phyloP scores from a whole-genome alignment of 495 filamentous ascomycete species.

The Astrothelium subdiscretum region DNA sequence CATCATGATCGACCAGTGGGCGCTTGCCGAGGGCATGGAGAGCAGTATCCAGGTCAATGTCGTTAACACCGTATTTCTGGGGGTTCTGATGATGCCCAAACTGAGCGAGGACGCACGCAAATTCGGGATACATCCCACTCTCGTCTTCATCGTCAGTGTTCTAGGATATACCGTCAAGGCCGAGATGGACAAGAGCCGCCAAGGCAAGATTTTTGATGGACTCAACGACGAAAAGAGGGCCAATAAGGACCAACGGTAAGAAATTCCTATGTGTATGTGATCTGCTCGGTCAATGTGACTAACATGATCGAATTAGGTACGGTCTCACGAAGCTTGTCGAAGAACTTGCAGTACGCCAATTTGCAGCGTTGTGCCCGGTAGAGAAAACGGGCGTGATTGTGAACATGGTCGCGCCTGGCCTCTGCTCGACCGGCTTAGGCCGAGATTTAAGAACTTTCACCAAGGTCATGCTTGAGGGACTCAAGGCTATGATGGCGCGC shows the following conservation, averaged over 20 bases:
- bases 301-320: background rate
- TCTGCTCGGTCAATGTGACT: background rate
- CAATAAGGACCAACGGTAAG: constrained; percentile 4
- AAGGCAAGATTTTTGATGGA: background rate
- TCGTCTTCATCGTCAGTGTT: constrained; percentile 8
- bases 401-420: background rate
- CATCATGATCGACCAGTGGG: constrained; percentile 24
- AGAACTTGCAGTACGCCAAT: background rate
- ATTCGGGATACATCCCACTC: constrained; percentile 19
- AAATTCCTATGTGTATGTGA: constrained; percentile 3
- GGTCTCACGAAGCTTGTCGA: background rate
- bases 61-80: constrained; percentile 37
- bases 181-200: background rate
- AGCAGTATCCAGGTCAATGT: constrained; percentile 37
- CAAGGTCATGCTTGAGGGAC: constrained; percentile 1
- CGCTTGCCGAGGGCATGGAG: constrained; percentile 33
- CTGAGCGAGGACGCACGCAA: constrained; percentile 19
- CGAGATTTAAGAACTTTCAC: constrained; percentile 4
- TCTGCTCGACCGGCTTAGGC: background rate
- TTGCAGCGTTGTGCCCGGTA: constrained; percentile 11
- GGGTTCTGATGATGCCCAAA: constrained; percentile 31
- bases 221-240: constrained; percentile 3
- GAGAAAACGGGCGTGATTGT: background rate
- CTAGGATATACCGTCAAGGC: constrained; percentile 6
- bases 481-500: background rate